Evolutionary conservation across 169 alveolate genomes (phyloP).

Genomic region (Pseudocohnilembus persalinus): DNA sequence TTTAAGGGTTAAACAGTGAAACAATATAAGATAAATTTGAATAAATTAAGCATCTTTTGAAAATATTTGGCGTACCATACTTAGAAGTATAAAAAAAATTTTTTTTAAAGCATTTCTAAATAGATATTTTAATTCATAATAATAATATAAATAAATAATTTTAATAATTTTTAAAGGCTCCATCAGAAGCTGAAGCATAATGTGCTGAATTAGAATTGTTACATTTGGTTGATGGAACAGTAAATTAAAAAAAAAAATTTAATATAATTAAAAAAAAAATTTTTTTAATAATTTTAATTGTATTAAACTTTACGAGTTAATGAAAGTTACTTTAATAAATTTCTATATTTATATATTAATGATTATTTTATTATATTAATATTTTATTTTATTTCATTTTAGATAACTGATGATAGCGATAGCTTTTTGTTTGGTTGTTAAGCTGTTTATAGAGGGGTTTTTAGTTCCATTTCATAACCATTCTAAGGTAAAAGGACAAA

Average conservation of each 20-base stretch:
- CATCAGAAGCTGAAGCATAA: slow-evolving; percentile 74
- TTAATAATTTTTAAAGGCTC: slow-evolving; percentile 37
- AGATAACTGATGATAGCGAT: slow-evolving; percentile 58
- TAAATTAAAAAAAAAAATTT: background rate
- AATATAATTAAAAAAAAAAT: no score
- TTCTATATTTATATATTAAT: no score
- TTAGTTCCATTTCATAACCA: slow-evolving; percentile 32
- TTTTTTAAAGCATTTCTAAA: no score
- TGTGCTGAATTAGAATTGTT: slow-evolving; percentile 50
- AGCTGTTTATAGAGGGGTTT: slow-evolving; percentile 55
- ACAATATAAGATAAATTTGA: slow-evolving; percentile 42
- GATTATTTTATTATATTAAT: no score
- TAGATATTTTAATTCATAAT: no score
- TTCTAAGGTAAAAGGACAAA: background rate
- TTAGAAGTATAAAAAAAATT: slow-evolving; percentile 1
- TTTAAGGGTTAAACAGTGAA: slow-evolving; percentile 17
- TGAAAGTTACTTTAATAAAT: no score
- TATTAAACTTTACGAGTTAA: no score
- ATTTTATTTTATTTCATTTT: no score
- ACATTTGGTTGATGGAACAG: slow-evolving; percentile 60
- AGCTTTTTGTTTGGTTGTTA: slow-evolving; percentile 58
- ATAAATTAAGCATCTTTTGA: slow-evolving; percentile 49
- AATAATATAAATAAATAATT: no score
- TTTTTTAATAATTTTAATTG: no score
- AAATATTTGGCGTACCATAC: slow-evolving; percentile 64